These are phyloP conservation scores for Tritrichomonas foetus DNA, from an alignment of 208 protist genomes.

Conservation along the genomic window DNA sequence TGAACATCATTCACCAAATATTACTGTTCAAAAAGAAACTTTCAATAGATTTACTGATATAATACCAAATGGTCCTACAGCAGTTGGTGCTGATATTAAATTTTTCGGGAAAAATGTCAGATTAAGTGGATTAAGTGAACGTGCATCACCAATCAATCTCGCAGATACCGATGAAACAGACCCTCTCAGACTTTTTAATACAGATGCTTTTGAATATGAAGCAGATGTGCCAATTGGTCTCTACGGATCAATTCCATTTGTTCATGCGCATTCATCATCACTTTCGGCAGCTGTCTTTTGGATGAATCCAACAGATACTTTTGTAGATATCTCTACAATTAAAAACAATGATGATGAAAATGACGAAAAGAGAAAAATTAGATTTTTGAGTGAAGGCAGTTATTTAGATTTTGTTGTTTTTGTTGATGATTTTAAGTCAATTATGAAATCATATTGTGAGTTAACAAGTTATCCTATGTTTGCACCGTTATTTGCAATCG, in stretches of 20 bases:
- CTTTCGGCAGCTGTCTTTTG: conserved; percentile 40
- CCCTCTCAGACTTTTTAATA: conserved; percentile 87
- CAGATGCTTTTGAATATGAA: conserved; percentile 86
- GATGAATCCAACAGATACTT: conserved; percentile 36
- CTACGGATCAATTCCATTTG: conserved; percentile 89
- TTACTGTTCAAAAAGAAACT: too few relatives aligned
- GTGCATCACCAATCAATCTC: background rate
- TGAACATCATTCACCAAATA: too few relatives aligned
- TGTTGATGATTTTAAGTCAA: conserved; percentile 67
- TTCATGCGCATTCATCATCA: conserved; percentile 68
- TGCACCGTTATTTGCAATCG: conserved; percentile 86
- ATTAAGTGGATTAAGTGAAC: background rate
- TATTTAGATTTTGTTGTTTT: conserved; percentile 88
- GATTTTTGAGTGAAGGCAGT: conserved; percentile 81
- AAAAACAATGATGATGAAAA: conserved; percentile 69
- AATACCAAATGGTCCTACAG: background rate
- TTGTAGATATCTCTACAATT: background rate
- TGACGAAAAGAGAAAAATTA: conserved; percentile 49
- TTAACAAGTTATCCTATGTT: conserved; percentile 79
- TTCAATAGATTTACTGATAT: too few relatives aligned
- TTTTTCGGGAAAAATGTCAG: background rate
- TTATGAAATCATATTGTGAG: conserved; percentile 77
- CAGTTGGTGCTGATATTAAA: background rate
- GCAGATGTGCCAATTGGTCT: too few relatives aligned
- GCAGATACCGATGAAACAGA: conserved; percentile 34